These are phyloP conservation scores for Arabidopsis lyrata DNA, from an alignment of 441 rosid genomes.

Conservation along the genomic window DNA sequence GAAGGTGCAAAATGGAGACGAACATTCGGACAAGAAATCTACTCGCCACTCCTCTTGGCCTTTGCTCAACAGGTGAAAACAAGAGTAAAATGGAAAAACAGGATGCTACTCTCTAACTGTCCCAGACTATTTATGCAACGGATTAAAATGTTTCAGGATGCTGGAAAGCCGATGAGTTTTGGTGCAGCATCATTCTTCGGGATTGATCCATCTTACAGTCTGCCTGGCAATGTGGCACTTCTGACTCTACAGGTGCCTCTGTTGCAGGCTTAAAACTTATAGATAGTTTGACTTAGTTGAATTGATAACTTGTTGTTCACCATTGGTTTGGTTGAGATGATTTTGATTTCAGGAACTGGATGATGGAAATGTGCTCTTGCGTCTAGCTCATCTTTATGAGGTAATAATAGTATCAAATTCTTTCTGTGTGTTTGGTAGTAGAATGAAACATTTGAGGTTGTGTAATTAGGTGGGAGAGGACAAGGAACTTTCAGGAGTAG, in stretches of 20 bases:
- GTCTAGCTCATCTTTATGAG: conserved; percentile 77
- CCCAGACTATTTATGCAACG: conserved; percentile 5
- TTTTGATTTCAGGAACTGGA: conserved; percentile 61
- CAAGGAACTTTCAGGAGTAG: conserved; percentile 70
- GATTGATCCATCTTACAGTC: conserved; percentile 64
- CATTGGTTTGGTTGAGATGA: conserved; percentile 22
- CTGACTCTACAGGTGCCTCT: conserved; percentile 61
- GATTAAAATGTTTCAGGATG: conserved; percentile 55
- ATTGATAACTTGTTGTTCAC: conserved; percentile 32
- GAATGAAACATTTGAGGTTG: conserved; percentile 28
- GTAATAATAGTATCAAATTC: conserved; percentile 38
- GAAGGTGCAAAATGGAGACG: conserved; percentile 82
- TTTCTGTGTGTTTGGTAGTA: conserved; percentile 17
- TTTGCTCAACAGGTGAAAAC: conserved; percentile 73
- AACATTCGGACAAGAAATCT: conserved; percentile 77
- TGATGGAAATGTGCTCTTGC: conserved; percentile 60
- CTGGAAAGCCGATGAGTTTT: conserved; percentile 51
- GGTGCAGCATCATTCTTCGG: conserved; percentile 57
- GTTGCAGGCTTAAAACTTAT: conserved; percentile 11
- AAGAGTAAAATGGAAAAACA: conserved; percentile 19
- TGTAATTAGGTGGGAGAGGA: conserved; percentile 79
- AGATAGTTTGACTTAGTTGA: conserved; percentile 18
- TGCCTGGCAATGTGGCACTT: conserved; percentile 68
- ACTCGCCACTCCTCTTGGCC: conserved; percentile 76
- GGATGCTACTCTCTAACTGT: conserved; percentile 15